Percentiles rank a stretch among this genome's conserved stretches.
Evolutionary conservation across 352 stramenopile genomes (phyloP).

Genomic region (Phytopythium delawarense): DNA sequence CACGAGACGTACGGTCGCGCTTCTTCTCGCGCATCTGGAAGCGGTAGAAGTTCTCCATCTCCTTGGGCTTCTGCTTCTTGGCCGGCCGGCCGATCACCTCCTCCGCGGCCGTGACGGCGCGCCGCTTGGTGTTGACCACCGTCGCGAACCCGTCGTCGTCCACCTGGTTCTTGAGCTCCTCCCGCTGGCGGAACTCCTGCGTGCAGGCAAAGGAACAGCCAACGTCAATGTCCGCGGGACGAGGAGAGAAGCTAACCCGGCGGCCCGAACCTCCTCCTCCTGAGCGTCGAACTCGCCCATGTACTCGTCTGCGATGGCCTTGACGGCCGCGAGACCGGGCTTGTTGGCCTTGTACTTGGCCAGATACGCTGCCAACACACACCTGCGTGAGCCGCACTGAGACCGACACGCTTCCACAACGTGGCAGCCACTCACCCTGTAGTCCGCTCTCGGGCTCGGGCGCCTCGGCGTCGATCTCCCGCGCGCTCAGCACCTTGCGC

Average conservation of each 20-base stretch:
- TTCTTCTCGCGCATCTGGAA: constrained; percentile 88
- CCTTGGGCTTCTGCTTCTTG: constrained; percentile 86
- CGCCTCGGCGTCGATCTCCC: constrained; percentile 28
- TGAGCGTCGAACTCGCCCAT: constrained; percentile 74
- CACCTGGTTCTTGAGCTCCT: constrained; percentile 76
- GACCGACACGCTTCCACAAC: background rate
- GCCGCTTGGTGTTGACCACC: constrained; percentile 81
- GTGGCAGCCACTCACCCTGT: constrained; percentile 18
- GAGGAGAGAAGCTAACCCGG: background rate
- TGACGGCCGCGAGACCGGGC: constrained; percentile 56
- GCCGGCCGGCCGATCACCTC: constrained; percentile 45
- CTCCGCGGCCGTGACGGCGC: constrained; percentile 38
- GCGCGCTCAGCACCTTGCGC: constrained; percentile 43
- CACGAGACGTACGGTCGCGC: constrained; percentile 58
- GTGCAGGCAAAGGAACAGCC: background rate
- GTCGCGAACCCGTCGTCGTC: constrained; percentile 83
- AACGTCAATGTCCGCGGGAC: background rate
- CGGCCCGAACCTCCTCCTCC: constrained; percentile 44
- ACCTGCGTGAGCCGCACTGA: background rate
- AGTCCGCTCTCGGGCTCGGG: constrained; percentile 23
- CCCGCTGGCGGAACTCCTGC: constrained; percentile 44
- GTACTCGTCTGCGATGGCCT: constrained; percentile 64
- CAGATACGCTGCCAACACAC: constrained; percentile 31
- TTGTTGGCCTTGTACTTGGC: constrained; percentile 66
- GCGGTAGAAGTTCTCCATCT: constrained; percentile 79